Evolutionary conservation across 805 yeast genomes (phyloP), one percentile per base, ranked within the genome.

Genomic region (Candida ulmi): DNA sequence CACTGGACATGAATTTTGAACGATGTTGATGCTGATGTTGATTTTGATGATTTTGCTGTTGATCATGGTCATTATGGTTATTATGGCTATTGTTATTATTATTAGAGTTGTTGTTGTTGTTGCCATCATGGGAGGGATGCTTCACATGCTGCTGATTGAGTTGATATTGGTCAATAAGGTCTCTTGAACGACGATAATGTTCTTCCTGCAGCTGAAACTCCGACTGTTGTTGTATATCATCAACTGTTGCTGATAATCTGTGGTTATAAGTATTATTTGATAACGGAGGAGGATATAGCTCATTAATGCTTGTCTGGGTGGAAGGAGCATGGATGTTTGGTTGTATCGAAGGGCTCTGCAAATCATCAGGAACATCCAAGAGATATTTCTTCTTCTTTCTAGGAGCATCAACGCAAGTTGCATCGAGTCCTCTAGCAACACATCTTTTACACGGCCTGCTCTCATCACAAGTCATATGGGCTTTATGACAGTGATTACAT

Each of bases 381-480:
- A 90, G 60, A 48, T 90, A 90, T 59, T 91, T 91, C 63, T 85
- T 84, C 46, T 77, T 71, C 61, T 88, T 88, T 35, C 98, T 66
- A 3, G 93, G 93, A 5, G 96, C 96, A 63, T 93, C 97, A 25
- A 76, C 76, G 63, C 98, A 91, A 0, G 85, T 69, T 13, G 66
- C 73, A 2, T 71, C 73, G 13, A 88, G 62, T 0, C 90, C 91
- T 52, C 88, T 70, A 23, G 68, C 69, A 3, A 83, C 58, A 60
- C 99, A 91, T 36, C 96, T 61, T 39, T 72, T 71, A 54, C 99
- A 91, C 0, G 95, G 95, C 29, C 95, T 75, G 56, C 60, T 58
- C 19, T 80, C 76, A 51, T 90, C 96, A 60, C 99, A 91, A 0
- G 97, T 86, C 70, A 90, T 77, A 59, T 91, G 99, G 2, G 95